Evolutionary conservation across 2,329 filamentous ascomycete species (phyloP).

Genomic region (Phialophora chinensis): DNA sequence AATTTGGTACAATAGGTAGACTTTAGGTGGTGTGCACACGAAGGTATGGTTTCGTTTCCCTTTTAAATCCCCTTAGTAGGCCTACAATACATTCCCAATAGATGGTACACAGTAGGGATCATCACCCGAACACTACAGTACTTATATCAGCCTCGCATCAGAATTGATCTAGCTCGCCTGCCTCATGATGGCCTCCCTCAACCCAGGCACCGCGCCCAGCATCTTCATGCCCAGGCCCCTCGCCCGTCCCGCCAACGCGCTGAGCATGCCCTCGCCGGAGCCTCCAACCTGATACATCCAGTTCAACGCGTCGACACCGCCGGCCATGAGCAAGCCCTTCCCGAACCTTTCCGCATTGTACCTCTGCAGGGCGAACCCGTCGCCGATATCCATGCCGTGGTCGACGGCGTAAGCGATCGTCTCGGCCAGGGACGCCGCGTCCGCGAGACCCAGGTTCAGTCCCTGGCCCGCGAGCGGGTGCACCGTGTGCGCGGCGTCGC

Average conservation of each 20-base stretch:
- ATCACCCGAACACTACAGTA: too few species aligned
- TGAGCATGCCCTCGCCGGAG: constrained; percentile 26
- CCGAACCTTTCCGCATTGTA: constrained; percentile 84
- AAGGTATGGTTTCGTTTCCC: too few species aligned
- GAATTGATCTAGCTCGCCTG: constrained; percentile 24
- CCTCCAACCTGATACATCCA: constrained; percentile 37
- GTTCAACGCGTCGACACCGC: constrained; percentile 38
- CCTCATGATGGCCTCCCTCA: constrained; percentile 38
- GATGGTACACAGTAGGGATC: too few species aligned
- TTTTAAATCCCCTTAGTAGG: too few species aligned
- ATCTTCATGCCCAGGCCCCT: constrained; percentile 38
- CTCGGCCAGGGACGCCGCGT: constrained; percentile 78
- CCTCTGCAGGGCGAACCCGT: constrained; percentile 74
- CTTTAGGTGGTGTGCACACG: too few species aligned
- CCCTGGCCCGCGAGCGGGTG: constrained; percentile 95
- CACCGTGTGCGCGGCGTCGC: constrained; percentile 92
- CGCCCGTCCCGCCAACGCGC: constrained; percentile 23
- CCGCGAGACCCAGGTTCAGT: constrained; percentile 88
- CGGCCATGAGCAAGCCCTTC: constrained; percentile 43
- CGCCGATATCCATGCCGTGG: constrained; percentile 87
- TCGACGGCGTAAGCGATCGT: constrained; percentile 77
- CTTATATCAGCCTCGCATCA: too few species aligned
- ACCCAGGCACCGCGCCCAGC: constrained; percentile 33
- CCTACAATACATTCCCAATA: not conserved
- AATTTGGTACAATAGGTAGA: too few species aligned